Base-by-base conservation (phyloP, 2,329 filamentous ascomycete genomes). In the Cercospora janseana region DNA sequence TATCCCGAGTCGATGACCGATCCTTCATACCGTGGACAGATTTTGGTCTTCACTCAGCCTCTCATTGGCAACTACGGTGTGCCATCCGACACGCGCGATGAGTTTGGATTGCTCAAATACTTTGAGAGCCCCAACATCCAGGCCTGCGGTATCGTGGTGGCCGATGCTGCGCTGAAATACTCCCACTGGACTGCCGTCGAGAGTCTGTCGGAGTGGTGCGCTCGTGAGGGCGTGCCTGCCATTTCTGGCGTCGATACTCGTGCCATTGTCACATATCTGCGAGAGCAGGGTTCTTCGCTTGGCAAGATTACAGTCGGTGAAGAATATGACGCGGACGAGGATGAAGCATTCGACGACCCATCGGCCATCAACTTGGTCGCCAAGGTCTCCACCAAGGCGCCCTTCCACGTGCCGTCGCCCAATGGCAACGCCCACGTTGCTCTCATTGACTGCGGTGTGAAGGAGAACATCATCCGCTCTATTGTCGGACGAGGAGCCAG, bases 171-270 rank as follows among this genome's bases (percentile, higher is more conserved):
- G 35, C 79, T 88, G 69, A 82, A 91, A 69, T 96, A 97, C 80
- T 95, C 90, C 72, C 93, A 98, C 70, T 98, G 93, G 93, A 97
- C 93, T 55, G 93, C 93, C 27, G 92, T 98, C 8, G 89, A 98
- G 79, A 91, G 88, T 66, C 75, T 98, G 66, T 80, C 87, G 60
- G 80, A 94, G 63, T 98, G 93, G 93, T 98, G 93, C 73, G 88
- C 91, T 60, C 86, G 92, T 52, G 93, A 97, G 75, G 93, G 93
- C 62, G 87, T 98, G 27, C 92, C 93, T 46, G 91, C 90, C 68
- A 96, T 97, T 70, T 92, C 91, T 34, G 93, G 93, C 45, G 93
- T 98, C 38, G 93, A 98, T 69, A 98, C 93, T 43, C 89, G 93
- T 71, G 92, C 85, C 58, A 95, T 98, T 66, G 93, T 98, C 68